Conservation (phyloP, 2,329 filamentous ascomycete genomes). For the Colletotrichum magnum region DNA sequence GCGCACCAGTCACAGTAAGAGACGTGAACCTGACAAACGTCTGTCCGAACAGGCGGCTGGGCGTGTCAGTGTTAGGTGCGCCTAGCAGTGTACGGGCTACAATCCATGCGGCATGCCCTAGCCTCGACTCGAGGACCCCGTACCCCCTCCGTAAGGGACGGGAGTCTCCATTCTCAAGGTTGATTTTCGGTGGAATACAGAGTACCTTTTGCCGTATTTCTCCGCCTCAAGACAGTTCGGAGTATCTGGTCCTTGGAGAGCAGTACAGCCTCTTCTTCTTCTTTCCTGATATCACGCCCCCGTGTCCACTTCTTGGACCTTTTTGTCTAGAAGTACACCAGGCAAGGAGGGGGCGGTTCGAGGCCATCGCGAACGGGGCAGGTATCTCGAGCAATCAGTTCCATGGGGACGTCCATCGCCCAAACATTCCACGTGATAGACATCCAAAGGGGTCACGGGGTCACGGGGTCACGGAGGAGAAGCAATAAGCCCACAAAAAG, state of each 20-base stretch:
- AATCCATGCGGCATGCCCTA: no score
- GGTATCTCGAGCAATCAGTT: no score
- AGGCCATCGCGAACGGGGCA: not conserved
- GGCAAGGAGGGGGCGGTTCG: not conserved
- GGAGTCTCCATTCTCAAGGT: not conserved
- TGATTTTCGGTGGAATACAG: not conserved
- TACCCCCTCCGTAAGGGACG: not conserved
- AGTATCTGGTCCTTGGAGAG: not conserved
- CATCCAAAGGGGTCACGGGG: no score
- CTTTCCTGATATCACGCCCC: slow-evolving; percentile 15
- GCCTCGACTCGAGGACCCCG: no score
- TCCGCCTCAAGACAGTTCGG: slow-evolving; percentile 6
- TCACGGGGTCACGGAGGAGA: slow-evolving; percentile 5
- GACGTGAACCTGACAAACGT: no score
- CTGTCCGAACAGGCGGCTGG: no score
- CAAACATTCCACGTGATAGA: no score
- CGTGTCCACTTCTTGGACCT: not conserved
- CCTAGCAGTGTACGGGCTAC: no score
- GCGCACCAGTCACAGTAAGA: no score
- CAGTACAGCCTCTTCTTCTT: not conserved
- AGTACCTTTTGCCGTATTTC: not conserved
- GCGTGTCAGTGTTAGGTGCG: no score
- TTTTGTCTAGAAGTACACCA: not conserved
- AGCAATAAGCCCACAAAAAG: slow-evolving; percentile 11
- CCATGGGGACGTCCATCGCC: no score